phyloP scores from a whole-genome alignment of 2,329 filamentous ascomycete species.

The Arthroderma sp. region DNA sequence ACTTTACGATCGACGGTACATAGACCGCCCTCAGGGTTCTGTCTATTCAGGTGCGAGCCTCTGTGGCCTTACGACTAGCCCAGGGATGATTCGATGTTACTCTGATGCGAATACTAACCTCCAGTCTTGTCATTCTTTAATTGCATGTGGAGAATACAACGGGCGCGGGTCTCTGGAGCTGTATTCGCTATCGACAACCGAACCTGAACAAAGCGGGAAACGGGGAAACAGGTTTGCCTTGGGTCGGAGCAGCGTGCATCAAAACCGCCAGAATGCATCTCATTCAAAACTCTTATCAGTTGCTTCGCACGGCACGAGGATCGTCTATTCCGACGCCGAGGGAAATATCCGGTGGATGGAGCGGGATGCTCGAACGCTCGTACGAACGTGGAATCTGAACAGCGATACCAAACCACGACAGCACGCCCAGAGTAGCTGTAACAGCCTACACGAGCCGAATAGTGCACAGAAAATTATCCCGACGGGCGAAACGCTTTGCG shows the following conservation, averaged over 20 bases:
- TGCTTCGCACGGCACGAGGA: constrained; percentile 63
- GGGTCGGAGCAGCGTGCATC: constrained; percentile 32
- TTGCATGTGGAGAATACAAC: constrained; percentile 83
- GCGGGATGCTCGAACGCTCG: constrained; percentile 53
- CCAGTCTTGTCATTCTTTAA: constrained; percentile 50
- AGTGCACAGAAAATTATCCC: constrained; percentile 70
- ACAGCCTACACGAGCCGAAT: constrained; percentile 37
- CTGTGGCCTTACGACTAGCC: constrained; percentile 57
- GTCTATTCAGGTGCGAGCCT: constrained; percentile 74
- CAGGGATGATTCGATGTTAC: constrained; percentile 41
- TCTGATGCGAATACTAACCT: constrained; percentile 23
- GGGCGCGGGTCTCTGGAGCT: constrained; percentile 80
- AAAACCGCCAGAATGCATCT: constrained; percentile 74
- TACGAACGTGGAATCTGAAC: constrained; percentile 47
- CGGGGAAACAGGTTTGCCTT: not conserved
- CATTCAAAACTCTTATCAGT: constrained; percentile 71
- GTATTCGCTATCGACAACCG: constrained; percentile 38
- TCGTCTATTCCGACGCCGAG: constrained; percentile 73
- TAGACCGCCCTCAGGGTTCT: constrained; percentile 62
- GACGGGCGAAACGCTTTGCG: constrained; percentile 29
- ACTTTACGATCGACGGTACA: constrained; percentile 77
- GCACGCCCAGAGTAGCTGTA: constrained; percentile 33
- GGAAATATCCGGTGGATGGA: constrained; percentile 86
- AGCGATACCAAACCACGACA: constrained; percentile 7
- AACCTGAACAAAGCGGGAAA: not conserved